Conservation (phyloP, 192 early-diverging fungal species). For the Pilobolus umbonatus region DNA sequence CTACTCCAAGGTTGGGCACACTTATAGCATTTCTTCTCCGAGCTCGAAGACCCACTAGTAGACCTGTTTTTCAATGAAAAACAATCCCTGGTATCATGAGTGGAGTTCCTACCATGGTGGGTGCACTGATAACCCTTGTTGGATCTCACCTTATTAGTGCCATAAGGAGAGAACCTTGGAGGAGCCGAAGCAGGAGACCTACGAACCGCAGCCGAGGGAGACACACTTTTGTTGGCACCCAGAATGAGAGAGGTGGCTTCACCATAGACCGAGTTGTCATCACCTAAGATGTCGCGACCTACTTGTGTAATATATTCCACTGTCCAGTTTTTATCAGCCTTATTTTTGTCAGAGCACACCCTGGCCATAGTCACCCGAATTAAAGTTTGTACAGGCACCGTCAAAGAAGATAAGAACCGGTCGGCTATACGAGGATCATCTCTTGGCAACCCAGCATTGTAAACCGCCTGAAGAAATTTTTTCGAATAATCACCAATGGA, state of each 20-base stretch:
- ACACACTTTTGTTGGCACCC: background rate
- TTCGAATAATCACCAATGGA: slow-evolving; percentile 1
- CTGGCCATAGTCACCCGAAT: background rate
- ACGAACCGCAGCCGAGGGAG: too few species aligned
- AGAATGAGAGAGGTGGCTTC: background rate
- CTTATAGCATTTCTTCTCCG: too few species aligned
- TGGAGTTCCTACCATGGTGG: background rate
- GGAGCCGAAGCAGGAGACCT: background rate
- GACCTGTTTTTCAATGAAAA: too few species aligned
- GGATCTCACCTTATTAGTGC: background rate
- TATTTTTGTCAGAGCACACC: background rate
- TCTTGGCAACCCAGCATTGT: background rate
- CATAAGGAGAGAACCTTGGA: background rate
- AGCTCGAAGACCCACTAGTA: too few species aligned
- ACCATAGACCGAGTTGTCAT: too few species aligned
- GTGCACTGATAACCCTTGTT: background rate
- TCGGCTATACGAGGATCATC: background rate
- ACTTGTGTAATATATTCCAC: too few species aligned
- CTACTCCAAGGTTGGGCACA: too few species aligned
- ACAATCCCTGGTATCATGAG: slow-evolving; percentile 1
- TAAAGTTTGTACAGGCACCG: background rate
- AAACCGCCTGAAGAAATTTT: background rate
- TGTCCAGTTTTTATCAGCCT: background rate
- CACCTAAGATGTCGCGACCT: too few species aligned
- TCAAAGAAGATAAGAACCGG: background rate